Base-by-base conservation (phyloP, 1,284 basidiomycete species). In the Cryptococcus sp. region DNA sequence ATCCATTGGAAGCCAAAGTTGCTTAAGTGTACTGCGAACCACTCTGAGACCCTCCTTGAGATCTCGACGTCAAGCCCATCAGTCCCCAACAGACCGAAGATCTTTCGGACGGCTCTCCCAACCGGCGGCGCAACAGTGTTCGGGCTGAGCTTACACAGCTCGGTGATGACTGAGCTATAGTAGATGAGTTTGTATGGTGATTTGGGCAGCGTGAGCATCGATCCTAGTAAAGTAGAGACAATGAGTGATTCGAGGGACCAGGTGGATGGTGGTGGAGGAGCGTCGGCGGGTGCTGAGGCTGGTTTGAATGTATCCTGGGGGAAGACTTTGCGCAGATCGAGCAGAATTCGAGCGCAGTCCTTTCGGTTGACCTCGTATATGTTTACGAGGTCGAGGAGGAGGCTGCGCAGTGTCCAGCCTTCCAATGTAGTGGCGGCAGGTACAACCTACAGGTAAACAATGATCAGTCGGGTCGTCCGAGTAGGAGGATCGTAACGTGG, bases 1-100 rank as follows among this genome's bases (percentile, higher is more conserved):
- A 94, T 93, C 96, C 96, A 99, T 69, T 88, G 87, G 81, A 98
- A 99, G 20, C 89, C 89, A 78, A 99, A 99, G 80, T 99, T 99
- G 69, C 90, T 93, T 84, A 99, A 89, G 71, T 99, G 96, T 2
- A 91, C 84, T 5, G 91, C 86, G 71, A 98, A 97, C 96, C 96
- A 99, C 66, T 96, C 93, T 0, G 90, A 86, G 59, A 93, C 89
- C 20, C 92, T 83, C 56, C 87, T 83, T 0, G 88, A 82, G 47
- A 91, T 81, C 68, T 96, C 94, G 4, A 90, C 86, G 65, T 97
- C 94, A 40, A 97, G 81, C 0, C 89, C 89, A 46, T 92, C 88
- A 23, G 67, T 71, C 7, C 80, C 81, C n/a, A 95, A 81, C 15
- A 84, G 77, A 15, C 77, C 80, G 73, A 96, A 99, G 16, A 98